phyloP scores from a whole-genome alignment of 148 eudicot genomes.

The Vaccinium darrowii region DNA sequence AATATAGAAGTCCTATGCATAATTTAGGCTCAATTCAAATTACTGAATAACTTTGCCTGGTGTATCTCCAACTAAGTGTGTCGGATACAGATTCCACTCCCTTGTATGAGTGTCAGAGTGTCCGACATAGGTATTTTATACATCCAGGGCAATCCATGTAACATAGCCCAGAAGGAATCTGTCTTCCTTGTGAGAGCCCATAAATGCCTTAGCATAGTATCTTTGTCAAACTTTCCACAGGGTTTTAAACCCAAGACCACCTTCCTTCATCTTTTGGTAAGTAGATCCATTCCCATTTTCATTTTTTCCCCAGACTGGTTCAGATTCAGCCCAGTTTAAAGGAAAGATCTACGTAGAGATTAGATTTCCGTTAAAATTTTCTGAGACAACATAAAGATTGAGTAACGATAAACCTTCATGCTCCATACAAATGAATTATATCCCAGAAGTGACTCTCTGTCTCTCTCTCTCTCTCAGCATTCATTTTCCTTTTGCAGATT shows the following conservation, averaged over 20 bases:
- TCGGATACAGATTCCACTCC: neutral
- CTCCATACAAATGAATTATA: neutral
- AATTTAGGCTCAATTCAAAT: neutral
- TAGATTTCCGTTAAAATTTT: neutral
- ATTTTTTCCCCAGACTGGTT: neutral
- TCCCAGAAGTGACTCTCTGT: neutral
- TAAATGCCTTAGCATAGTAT: neutral
- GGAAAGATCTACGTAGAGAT: neutral
- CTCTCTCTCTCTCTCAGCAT: neutral
- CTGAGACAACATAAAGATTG: neutral
- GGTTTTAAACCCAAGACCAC: neutral
- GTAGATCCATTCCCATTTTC: neutral
- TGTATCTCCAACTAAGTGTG: neutral
- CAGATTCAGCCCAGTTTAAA: neutral
- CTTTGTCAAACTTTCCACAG: neutral
- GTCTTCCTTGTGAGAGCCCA: neutral
- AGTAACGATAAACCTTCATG: neutral
- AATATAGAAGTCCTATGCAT: neutral
- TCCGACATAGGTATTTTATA: neutral
- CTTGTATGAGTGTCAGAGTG: neutral
- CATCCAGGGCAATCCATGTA: neutral
- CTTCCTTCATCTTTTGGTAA: neutral
- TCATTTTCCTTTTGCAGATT: conserved; percentile 41
- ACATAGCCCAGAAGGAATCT: neutral
- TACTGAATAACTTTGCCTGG: neutral